phyloP scores from a whole-genome alignment of 2,329 filamentous ascomycete genomes.

The Huntiella bhutanensis region DNA sequence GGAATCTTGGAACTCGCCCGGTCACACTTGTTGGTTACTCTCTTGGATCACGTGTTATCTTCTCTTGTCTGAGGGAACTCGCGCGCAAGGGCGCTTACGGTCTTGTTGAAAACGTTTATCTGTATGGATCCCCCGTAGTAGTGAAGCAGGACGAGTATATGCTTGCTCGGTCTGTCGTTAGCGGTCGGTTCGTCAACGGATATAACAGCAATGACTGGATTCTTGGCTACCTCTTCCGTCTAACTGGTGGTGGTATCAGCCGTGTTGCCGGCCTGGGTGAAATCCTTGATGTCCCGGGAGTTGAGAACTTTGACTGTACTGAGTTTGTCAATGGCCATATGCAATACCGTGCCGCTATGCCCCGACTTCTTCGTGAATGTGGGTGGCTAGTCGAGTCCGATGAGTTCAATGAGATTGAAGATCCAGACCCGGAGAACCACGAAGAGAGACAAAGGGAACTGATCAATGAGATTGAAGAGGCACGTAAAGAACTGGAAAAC shows the following conservation, averaged over 20 bases:
- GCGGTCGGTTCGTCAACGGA: slow-evolving; percentile 86
- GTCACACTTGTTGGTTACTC: slow-evolving; percentile 92
- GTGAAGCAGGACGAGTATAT: slow-evolving; percentile 82
- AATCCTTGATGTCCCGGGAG: slow-evolving; percentile 53
- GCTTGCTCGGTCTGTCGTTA: slow-evolving; percentile 61
- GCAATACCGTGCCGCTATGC: slow-evolving; percentile 90
- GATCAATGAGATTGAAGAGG: slow-evolving; percentile 92
- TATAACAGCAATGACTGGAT: slow-evolving; percentile 97
- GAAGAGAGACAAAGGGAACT: slow-evolving; percentile 72
- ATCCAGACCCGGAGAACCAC: slow-evolving; percentile 90
- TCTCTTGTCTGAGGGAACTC: slow-evolving; percentile 74
- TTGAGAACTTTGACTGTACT: slow-evolving; percentile 83
- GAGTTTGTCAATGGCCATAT: slow-evolving; percentile 79
- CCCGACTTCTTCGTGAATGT: slow-evolving; percentile 63
- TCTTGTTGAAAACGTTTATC: slow-evolving; percentile 81
- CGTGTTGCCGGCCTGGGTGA: slow-evolving; percentile 67
- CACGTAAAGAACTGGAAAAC: slow-evolving; percentile 66
- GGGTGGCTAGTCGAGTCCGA: slow-evolving; percentile 85
- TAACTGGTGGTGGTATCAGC: slow-evolving; percentile 82
- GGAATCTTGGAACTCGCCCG: slow-evolving; percentile 76
- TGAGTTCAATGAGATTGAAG: slow-evolving; percentile 91
- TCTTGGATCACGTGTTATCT: slow-evolving; percentile 78
- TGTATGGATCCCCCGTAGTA: slow-evolving; percentile 84
- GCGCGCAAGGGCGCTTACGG: slow-evolving; percentile 68
- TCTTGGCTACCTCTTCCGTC: slow-evolving; percentile 81